Base-by-base conservation (phyloP, 2,329 filamentous ascomycete genomes). In the Fonsecaea erecta region DNA sequence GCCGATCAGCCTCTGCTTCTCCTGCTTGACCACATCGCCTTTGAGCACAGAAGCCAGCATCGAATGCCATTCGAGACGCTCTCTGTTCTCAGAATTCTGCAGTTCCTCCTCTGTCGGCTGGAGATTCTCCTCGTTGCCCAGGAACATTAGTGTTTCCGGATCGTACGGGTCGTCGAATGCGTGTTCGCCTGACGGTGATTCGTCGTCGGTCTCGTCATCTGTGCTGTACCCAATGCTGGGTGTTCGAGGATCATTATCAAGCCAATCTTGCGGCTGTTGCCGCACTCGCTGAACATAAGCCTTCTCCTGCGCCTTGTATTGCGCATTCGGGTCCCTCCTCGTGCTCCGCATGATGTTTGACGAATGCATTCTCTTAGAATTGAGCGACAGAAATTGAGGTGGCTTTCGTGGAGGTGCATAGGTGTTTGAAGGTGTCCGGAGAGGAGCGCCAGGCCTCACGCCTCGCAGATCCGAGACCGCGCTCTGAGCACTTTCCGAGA, bases 21-120 rank as follows among this genome's bases (percentile, higher is more conserved):
- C 95, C 77, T 99, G 95, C 73, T 92, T 92, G 64, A 99, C 94
- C 8, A 99, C 95, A 76, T 99, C 95, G 70, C 95, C 95, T 0
- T 93, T 97, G 71, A 99, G 81, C 3, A 99, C 95, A 14, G 94
- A 96, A 65, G 94, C 92, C 63, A 99, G 81, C 95, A 99, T 99
- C 2, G 92, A 92, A 78, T 99, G 93, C 95, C 95, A 99, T 78
- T 99, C 95, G 26, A 99, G 82, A 52, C 94, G 85, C 77, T 98
- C 95, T 67, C 93, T 86, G 74, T 93, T 97, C 68, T 89, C 88
- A 0, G 93, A 91, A 72, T 97, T 91, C 77, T 91, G 90, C 59
- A 98, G 79, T 76, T 99, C 95, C 73, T 98, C 95, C 26, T 92
- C 84, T 2, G 92, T 95, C 0, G 93, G 93, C 73, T 95, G 91